Base-by-base conservation (phyloP, 139 green algal genomes). In the Astrephomene gubernaculifera region DNA sequence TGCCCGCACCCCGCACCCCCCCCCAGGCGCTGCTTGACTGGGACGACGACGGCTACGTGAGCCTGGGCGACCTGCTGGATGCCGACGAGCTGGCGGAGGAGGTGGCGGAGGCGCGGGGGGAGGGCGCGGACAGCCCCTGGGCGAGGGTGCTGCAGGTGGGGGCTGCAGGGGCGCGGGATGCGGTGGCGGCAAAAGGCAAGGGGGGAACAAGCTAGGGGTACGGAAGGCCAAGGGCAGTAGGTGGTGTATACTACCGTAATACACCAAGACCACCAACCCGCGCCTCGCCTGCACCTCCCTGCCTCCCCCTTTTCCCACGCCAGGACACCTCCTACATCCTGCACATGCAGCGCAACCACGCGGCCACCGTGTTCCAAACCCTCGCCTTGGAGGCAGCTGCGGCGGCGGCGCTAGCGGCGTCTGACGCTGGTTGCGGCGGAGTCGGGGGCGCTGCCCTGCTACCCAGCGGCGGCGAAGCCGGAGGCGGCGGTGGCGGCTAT, bases 21-120 rank as follows among this genome's bases (percentile, higher is more conserved):
- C 10, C 68, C 0, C 65, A 85, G 61, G 87, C 87, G 36, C 87
- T 90, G 19, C 14, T 81, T 0, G 87, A 90, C 74, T 85, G 74
- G 63, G 87, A 90, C 27, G 73, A 60, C 27, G 87, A 90, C 65
- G 87, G 87, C 33, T 84, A 54, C 81, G 44, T 88, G 43, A 70
- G 44, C 2, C 72, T 90, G 53, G 67, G 54, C 0, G 87, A 90
- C 35, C 36, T 90, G 49, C 44, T 81, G 72, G 86, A 83, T 22
- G 79, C 70, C 2, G 86, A 87, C 39, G 87, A 90, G 61, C 61
- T 53, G 61, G 86, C 75, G 45, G 74, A 79, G 57, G 60, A 25
- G 81, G 81, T 72, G 39, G 81, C 19, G 29, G 73, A 83, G 53
- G 53, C 80, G 45, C 63, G 74, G 19, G 71, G 39, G 25, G 53